Evolutionary conservation across 345 rosid species (phyloP).

Genomic region (Brassica rapa): DNA sequence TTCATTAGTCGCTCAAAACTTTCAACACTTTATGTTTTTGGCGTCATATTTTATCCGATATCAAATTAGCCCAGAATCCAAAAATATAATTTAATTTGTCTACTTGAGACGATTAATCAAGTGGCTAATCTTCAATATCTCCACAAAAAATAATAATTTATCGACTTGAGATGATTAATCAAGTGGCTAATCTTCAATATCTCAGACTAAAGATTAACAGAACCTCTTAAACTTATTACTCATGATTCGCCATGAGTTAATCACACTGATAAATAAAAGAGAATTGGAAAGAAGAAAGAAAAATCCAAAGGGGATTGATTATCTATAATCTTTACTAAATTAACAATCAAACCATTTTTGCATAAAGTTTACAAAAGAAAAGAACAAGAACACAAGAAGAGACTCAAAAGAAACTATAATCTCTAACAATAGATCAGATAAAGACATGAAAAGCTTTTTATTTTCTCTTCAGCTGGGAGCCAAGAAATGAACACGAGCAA

Average conservation of each 20-base stretch:
- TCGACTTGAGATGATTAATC: not conserved
- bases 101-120: not conserved
- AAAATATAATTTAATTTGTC: not conserved
- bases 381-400: not conserved
- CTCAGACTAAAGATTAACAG: not conserved
- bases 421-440: conserved; percentile 2
- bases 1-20: not conserved
- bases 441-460: not conserved
- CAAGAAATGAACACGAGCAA: conserved; percentile 91
- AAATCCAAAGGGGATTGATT: not conserved
- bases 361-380: conserved; percentile 14
- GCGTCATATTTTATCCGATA: not conserved
- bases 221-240: not conserved
- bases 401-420: not conserved
- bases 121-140: not conserved
- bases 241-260: not conserved
- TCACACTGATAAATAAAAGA: not conserved
- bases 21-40: not conserved
- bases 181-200: not conserved
- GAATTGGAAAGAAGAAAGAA: not conserved
- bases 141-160: too few species aligned
- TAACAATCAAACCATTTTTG: conserved; percentile 7
- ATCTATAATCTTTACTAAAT: conserved; percentile 8
- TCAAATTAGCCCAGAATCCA: not conserved
- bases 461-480: conserved; percentile 49